Conservation (phyloP, 495 filamentous ascomycete species). For the Parachaetomium inaequale region DNA sequence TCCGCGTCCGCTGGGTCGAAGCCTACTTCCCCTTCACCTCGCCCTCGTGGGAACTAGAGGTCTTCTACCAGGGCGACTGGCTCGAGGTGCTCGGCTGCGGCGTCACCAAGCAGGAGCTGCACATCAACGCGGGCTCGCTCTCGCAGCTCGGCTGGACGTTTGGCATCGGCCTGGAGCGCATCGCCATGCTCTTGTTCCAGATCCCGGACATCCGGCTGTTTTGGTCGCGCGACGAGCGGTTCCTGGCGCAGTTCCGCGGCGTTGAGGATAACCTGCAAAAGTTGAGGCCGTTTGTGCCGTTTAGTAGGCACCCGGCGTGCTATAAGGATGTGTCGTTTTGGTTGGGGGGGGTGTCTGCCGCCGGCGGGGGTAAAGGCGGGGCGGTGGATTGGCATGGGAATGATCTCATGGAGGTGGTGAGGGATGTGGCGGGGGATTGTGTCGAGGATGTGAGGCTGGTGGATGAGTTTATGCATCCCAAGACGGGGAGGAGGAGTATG, state of each 20-base stretch:
- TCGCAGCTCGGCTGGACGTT: slow-evolving; percentile 90
- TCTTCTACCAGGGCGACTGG: slow-evolving; percentile 93
- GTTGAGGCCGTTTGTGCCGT: slow-evolving; percentile 71
- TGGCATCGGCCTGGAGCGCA: slow-evolving; percentile 84
- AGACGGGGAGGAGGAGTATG: slow-evolving; percentile 73
- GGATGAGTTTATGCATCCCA: slow-evolving; percentile 88
- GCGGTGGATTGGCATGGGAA: slow-evolving; percentile 74
- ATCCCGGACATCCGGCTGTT: slow-evolving; percentile 98
- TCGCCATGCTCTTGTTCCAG: slow-evolving; percentile 93
- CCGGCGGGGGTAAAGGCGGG: slow-evolving; percentile 49
- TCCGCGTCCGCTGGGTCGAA: slow-evolving; percentile 90
- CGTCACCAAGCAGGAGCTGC: slow-evolving; percentile 77
- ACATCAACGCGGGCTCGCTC: slow-evolving; percentile 71
- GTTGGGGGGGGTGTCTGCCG: slow-evolving; percentile 57
- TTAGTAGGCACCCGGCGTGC: slow-evolving; percentile 84
- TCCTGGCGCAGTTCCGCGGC: slow-evolving; percentile 71
- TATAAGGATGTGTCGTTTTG: slow-evolving; percentile 94
- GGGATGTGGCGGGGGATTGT: slow-evolving; percentile 70
- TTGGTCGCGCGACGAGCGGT: slow-evolving; percentile 82
- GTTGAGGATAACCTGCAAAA: slow-evolving; percentile 45
- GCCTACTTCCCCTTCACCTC: slow-evolving; percentile 96
- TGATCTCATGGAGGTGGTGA: slow-evolving; percentile 92
- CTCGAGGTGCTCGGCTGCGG: slow-evolving; percentile 92
- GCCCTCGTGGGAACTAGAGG: slow-evolving; percentile 92
- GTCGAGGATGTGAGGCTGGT: slow-evolving; percentile 79